Evolutionary conservation across 2,329 filamentous ascomycete genomes (phyloP), one percentile per base, ranked within the genome.

Genomic region (Triangularia setosa): DNA sequence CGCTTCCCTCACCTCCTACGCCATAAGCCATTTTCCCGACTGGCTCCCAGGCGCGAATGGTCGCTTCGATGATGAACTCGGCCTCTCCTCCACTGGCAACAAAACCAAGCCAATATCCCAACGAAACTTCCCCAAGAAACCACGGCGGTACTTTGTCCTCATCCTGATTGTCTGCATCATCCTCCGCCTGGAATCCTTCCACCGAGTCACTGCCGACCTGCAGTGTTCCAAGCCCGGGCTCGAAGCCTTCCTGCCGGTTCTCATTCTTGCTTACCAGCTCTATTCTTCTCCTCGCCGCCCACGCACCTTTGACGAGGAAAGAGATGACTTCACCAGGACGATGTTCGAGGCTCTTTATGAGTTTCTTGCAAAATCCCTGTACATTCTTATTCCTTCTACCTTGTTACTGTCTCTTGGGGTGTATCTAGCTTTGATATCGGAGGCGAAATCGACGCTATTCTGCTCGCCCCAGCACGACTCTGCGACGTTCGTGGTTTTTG

Each of bases 141-240:
- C 84, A 18, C 77, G 79, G 35, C 76, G 79, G 11, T 80, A 79
- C 63, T 81, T 80, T 55, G 68, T 83, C 2, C 78, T 80, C 1
- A 72, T 77, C 12, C 70, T 85, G 16, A 73, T 83, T 8, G 48
- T 77, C 4, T 78, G 78, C 28, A 75, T 85, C 55, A 74, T 83
- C 2, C 30, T 81, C 8, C 79, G 84, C 4, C 70, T 85, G 16
- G 81, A 84, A 65, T 71, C 82, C 1, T 80, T 82, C 35, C 77
- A 83, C 60, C 74, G 72, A 30, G 78, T 84, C 1, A 77, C 80
- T 14, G 73, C 74, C 25, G 77, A 81, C 64, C 77, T 83, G 35
- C 83, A 85, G 72, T 87, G 84, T 69, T 77, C 82, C 6, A 75
- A 73, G 12, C 75, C 79, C 21, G 83, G 83, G 2, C 68, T 85